These are phyloP conservation scores for Verticillium longisporum DNA, from an alignment of 2,329 filamentous ascomycete genomes.

Conservation along the genomic window DNA sequence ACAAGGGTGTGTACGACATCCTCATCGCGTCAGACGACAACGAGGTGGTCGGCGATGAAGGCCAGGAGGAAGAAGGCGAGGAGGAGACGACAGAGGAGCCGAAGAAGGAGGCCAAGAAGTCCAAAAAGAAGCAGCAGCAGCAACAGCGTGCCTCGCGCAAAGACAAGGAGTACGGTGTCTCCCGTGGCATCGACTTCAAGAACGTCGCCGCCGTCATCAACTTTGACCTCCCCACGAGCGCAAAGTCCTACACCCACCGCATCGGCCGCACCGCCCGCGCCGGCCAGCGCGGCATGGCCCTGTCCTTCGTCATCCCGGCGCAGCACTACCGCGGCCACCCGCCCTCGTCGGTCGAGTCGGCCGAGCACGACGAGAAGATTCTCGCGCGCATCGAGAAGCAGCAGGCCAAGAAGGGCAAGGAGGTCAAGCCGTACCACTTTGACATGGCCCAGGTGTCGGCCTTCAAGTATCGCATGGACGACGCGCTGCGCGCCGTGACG, in stretches of 20 bases:
- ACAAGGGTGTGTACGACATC: constrained; percentile 93
- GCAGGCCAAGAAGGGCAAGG: constrained; percentile 71
- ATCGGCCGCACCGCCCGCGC: constrained; percentile 91
- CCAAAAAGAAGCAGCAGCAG: constrained; percentile 60
- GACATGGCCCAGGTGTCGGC: constrained; percentile 91
- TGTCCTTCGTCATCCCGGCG: constrained; percentile 88
- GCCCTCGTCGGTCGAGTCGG: constrained; percentile 68
- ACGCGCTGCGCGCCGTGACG: constrained; percentile 85
- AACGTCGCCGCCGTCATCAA: constrained; percentile 93
- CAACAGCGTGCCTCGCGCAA: constrained; percentile 39
- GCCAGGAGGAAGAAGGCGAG: constrained; percentile 30
- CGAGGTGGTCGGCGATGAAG: constrained; percentile 68
- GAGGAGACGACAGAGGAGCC: constrained; percentile 21
- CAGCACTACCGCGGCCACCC: constrained; percentile 84
- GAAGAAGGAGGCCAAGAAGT: constrained; percentile 18
- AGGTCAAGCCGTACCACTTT: constrained; percentile 86
- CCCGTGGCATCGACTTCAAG: constrained; percentile 77
- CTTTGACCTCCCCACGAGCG: constrained; percentile 87
- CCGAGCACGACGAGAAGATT: constrained; percentile 79
- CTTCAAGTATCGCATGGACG: constrained; percentile 91
- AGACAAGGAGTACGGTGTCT: constrained; percentile 91
- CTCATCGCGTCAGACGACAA: constrained; percentile 94
- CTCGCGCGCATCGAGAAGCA: constrained; percentile 72
- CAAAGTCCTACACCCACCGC: constrained; percentile 93
- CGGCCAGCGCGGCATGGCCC: constrained; percentile 84